phyloP scores from a whole-genome alignment of 1,139 yeast species.

The Hyphopichia burtonii region DNA sequence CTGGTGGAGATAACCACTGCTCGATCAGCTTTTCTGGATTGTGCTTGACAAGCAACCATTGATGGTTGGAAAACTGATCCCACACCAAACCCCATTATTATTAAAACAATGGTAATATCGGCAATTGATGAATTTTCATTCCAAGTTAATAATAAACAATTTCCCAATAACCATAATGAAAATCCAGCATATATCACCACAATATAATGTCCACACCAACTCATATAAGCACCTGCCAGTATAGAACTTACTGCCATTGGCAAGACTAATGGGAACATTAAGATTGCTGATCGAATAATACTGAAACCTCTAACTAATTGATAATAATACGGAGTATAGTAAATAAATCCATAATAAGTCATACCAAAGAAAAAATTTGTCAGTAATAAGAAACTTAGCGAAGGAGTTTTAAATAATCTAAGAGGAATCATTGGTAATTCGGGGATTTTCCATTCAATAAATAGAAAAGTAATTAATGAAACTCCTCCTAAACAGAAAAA shows the following conservation, averaged over 20 bases:
- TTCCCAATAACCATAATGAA: conserved; percentile 39
- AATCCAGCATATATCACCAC: conserved; percentile 43
- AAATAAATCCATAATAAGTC: conserved; percentile 45
- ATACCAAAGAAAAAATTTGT: conserved; percentile 49
- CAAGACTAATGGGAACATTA: conserved; percentile 38
- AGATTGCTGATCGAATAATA: conserved; percentile 32
- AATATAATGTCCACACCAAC: conserved; percentile 39
- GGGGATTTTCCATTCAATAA: conserved; percentile 46
- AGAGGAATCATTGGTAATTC: conserved; percentile 55
- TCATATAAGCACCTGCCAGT: conserved; percentile 40
- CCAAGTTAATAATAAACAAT: conserved; percentile 37
- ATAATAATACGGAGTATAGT: conserved; percentile 48
- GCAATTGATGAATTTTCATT: conserved; percentile 26
- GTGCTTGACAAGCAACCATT: conserved; percentile 51
- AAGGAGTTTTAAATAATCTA: conserved; percentile 33
- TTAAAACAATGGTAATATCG: conserved; percentile 29
- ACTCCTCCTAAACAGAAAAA: conserved; percentile 47
- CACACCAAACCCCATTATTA: conserved; percentile 47
- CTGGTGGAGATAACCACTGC: conserved; percentile 54
- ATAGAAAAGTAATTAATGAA: conserved; percentile 33
- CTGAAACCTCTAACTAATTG: conserved; percentile 43
- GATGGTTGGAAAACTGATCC: conserved; percentile 58
- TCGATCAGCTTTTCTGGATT: conserved; percentile 45
- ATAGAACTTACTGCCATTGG: conserved; percentile 34
- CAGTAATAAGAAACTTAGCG: conserved; percentile 36